Conservation (phyloP, 148 eudicot species). For the Vaccinium myrtillus region DNA sequence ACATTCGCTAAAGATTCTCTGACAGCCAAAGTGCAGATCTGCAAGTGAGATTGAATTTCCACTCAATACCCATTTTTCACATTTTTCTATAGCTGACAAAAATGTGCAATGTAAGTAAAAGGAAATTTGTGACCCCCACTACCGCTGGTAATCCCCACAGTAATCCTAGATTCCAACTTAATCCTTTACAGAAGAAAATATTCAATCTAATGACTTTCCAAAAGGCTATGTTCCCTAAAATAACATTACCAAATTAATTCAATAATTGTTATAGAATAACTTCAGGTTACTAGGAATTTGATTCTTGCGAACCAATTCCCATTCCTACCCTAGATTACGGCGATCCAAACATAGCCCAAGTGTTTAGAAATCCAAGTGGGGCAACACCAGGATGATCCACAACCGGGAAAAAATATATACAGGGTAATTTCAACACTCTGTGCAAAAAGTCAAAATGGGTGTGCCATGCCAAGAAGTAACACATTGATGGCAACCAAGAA, state of each 20-base stretch:
- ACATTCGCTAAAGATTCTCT: conserved; percentile 83
- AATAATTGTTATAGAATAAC: neutral
- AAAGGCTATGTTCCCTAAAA: neutral
- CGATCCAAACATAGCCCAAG: neutral
- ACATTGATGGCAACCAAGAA: neutral
- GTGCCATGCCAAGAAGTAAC: neutral
- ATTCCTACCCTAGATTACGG: neutral
- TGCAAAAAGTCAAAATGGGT: neutral
- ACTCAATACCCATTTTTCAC: neutral
- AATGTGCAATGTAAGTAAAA: neutral
- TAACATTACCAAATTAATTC: neutral
- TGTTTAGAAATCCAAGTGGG: conserved; percentile 7
- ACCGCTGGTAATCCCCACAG: neutral
- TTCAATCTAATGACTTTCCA: neutral
- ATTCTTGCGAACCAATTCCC: neutral
- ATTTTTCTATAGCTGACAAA: conserved; percentile 9
- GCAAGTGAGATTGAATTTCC: conserved; percentile 25
- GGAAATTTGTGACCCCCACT: conserved; percentile 11
- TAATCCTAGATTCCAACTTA: neutral
- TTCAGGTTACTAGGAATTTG: neutral
- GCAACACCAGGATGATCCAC: conserved; percentile 18
- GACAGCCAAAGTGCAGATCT: conserved; percentile 85
- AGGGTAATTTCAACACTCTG: neutral
- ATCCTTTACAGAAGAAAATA: neutral
- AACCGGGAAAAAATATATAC: conserved; percentile 9